phyloP scores from a whole-genome alignment of 129 eudicot genomes.

The Flaveria brownii region DNA sequence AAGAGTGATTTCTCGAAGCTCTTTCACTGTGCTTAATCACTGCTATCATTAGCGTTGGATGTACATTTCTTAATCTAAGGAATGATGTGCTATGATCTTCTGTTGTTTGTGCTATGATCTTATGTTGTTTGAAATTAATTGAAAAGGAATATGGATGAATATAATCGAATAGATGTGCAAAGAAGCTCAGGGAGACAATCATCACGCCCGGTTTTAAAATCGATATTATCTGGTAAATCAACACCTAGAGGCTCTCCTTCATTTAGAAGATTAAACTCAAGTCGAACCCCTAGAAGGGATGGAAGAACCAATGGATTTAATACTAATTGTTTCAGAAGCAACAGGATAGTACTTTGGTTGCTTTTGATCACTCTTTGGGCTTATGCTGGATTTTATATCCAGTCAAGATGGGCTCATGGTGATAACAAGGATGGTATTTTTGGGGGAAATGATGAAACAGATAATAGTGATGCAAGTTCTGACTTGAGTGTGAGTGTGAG shows the following conservation, averaged over 20 bases:
- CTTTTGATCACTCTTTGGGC: conserved; percentile 97
- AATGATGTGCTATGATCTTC: conserved; percentile 20
- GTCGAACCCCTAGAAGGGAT: conserved; percentile 75
- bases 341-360: conserved; percentile 83
- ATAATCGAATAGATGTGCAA: conserved; percentile 41
- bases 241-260: conserved; percentile 84
- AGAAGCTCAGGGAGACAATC: conserved; percentile 52
- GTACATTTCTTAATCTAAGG: neutral
- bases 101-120: conserved; percentile 20
- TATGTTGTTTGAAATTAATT: conserved; percentile 23
- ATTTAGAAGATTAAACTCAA: conserved; percentile 61
- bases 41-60: conserved; percentile 1
- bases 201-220: conserved; percentile 49
- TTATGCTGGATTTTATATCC: conserved; percentile 84
- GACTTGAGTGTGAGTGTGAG: conserved; percentile 53
- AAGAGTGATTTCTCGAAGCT: conserved; percentile 3
- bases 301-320: conserved; percentile 46
- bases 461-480: conserved; percentile 38
- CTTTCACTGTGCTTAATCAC: neutral
- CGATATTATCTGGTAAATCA: conserved; percentile 74
- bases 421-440: conserved; percentile 78
- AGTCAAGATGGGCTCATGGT: conserved; percentile 97
- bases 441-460: conserved; percentile 52
- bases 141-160: conserved; percentile 58
- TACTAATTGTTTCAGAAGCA: conserved; percentile 60